phyloP scores from a whole-genome alignment of 345 rosid species.

The Hypericum androsaemum region DNA sequence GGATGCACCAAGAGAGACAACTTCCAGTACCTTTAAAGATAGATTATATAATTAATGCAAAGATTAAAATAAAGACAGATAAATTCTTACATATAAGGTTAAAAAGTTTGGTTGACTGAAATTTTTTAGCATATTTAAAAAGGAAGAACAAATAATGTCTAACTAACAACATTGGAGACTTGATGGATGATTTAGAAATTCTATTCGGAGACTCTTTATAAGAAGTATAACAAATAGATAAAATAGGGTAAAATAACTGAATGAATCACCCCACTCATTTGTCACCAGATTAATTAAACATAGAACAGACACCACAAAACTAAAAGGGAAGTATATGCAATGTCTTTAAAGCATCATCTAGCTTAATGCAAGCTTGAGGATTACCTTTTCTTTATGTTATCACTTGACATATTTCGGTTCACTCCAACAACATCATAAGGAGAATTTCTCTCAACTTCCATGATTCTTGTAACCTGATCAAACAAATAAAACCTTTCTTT shows the following conservation, averaged over 20 bases:
- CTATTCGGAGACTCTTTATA: no score
- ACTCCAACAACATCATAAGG: conserved; percentile 78
- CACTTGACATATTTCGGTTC: conserved; percentile 55
- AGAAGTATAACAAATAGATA: no score
- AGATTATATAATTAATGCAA: not conserved
- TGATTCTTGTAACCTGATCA: conserved; percentile 70
- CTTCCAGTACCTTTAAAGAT: conserved; percentile 67
- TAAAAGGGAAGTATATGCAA: not conserved
- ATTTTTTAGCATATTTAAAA: no score
- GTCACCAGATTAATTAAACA: no score
- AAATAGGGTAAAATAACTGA: no score
- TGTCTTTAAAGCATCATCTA: not conserved
- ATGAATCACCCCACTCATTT: no score
- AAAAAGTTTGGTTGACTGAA: no score
- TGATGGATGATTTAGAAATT: no score
- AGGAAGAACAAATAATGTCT: no score
- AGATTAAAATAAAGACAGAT: not conserved
- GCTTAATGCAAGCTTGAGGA: conserved; percentile 8
- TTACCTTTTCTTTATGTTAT: conserved; percentile 82
- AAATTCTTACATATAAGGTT: not conserved
- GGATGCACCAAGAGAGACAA: conserved; percentile 92
- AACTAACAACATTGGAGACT: no score
- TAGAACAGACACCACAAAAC: not conserved
- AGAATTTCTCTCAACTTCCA: conserved; percentile 60
- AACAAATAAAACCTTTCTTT: conserved; percentile 7